phyloP scores from a whole-genome alignment of 1,139 yeast genomes.

The Eremothecium sinecaudum region DNA sequence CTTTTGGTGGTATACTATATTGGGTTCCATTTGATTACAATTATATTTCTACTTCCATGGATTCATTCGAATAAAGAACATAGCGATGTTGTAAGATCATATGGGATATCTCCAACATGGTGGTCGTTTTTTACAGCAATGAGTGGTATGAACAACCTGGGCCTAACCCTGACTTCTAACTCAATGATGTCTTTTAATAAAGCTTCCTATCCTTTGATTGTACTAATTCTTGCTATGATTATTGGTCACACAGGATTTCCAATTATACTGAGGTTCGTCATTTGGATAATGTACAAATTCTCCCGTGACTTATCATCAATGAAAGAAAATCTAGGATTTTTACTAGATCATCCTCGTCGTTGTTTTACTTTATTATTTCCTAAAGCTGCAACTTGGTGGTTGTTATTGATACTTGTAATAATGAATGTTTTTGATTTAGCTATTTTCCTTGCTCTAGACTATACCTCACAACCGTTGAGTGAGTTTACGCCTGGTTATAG shows the following conservation, averaged over 20 bases:
- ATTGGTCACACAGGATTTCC: conserved; percentile 96
- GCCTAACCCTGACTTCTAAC: conserved; percentile 68
- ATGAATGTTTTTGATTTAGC: conserved; percentile 72
- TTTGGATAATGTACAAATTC: conserved; percentile 66
- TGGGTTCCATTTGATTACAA: conserved; percentile 61
- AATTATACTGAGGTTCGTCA: conserved; percentile 60
- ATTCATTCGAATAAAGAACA: conserved; percentile 39
- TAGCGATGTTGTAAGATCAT: conserved; percentile 35
- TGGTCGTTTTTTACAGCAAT: conserved; percentile 83
- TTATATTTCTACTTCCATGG: conserved; percentile 59
- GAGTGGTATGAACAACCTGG: conserved; percentile 76
- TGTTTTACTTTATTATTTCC: conserved; percentile 92
- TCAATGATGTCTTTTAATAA: conserved; percentile 61
- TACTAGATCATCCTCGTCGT: conserved; percentile 92
- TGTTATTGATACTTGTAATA: conserved; percentile 59
- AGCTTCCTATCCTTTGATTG: conserved; percentile 55
- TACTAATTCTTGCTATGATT: conserved; percentile 60
- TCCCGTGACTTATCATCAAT: conserved; percentile 57
- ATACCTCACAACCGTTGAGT: conserved; percentile 41
- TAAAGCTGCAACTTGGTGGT: conserved; percentile 92
- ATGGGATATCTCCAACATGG: conserved; percentile 71
- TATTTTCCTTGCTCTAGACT: conserved; percentile 69
- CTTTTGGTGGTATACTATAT: conserved; percentile 59
- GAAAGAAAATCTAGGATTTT: conserved; percentile 73
- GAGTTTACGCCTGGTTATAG: conserved; percentile 56